A percentile compares a stretch with the other conserved stretches of the same genome.
phyloP scores from a whole-genome alignment of 2,329 filamentous ascomycete species.

The Aspergillus ochraceus region DNA sequence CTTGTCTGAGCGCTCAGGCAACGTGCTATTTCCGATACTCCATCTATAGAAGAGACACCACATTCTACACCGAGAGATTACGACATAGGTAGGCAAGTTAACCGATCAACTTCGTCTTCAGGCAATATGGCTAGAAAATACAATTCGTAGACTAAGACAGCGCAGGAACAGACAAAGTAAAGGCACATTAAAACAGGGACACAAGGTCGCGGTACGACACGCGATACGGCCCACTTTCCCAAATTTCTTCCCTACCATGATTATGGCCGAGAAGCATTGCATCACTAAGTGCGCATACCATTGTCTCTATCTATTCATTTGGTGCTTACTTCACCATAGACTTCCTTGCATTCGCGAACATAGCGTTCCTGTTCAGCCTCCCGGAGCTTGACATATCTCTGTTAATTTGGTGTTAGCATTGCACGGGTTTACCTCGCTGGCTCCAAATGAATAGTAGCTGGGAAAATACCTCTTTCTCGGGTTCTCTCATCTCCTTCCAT shows the following conservation, averaged over 20 bases:
- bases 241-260: not conserved
- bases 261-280: not conserved
- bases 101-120: not conserved
- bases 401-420: slow-evolving; percentile 1
- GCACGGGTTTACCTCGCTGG: slow-evolving; percentile 11
- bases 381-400: slow-evolving; percentile 30
- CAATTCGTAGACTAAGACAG: not conserved
- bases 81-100: not conserved
- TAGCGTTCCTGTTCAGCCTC: slow-evolving; percentile 35
- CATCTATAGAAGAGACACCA: not conserved
- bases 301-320: not conserved
- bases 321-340: slow-evolving; percentile 33
- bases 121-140: not conserved
- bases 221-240: not conserved
- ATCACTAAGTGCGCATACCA: not conserved
- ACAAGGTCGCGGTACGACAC: not conserved
- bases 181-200: not conserved
- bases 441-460: not conserved
- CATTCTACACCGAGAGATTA: not conserved
- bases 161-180: not conserved
- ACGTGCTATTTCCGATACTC: too few species aligned
- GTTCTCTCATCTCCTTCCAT: slow-evolving; percentile 28
- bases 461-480: slow-evolving; percentile 38
- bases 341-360: slow-evolving; percentile 33
- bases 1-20: too few species aligned